Conservation (phyloP, 495 filamentous ascomycete genomes). For the Aspergillus cristatus region DNA sequence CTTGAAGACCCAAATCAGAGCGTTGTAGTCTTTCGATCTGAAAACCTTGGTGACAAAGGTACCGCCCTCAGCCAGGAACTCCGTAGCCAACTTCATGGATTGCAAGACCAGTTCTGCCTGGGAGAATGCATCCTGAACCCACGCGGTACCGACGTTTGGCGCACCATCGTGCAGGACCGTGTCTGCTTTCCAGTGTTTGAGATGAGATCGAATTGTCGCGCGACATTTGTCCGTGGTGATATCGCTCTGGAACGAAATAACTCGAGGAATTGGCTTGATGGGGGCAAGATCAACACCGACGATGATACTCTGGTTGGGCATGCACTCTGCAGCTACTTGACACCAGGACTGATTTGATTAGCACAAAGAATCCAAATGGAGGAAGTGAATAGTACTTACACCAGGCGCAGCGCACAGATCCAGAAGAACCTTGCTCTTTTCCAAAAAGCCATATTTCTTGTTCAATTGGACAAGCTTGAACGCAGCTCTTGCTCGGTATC, state of each 20-base stretch:
- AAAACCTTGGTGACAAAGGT: constrained; percentile 98
- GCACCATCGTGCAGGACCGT: constrained; percentile 97
- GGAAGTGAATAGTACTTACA: constrained; percentile 40
- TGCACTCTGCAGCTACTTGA: constrained; percentile 93
- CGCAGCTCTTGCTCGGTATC: constrained; percentile 89
- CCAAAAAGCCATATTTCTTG: constrained; percentile 96
- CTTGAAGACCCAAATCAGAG: constrained; percentile 94
- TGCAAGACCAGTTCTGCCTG: constrained; percentile 93
- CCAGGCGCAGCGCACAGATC: constrained; percentile 97
- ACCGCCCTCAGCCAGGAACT: constrained; percentile 84
- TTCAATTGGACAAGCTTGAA: constrained; percentile 99
- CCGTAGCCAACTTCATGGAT: constrained; percentile 85
- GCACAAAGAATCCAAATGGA: constrained; percentile 17
- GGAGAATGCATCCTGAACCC: constrained; percentile 97
- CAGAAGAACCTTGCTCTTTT: constrained; percentile 89
- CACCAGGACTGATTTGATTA: constrained; percentile 66
- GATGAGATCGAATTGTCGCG: constrained; percentile 77
- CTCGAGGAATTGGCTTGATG: constrained; percentile 89
- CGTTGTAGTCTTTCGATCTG: constrained; percentile 94
- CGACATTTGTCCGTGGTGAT: constrained; percentile 97
- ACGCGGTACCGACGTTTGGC: constrained; percentile 94
- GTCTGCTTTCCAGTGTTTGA: constrained; percentile 97
- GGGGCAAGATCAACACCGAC: constrained; percentile 91
- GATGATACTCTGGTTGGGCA: constrained; percentile 85
- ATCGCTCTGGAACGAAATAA: constrained; percentile 93